A percentile compares a stretch with the other conserved stretches of the same genome.
Evolutionary conservation across 2,329 filamentous ascomycete species (phyloP).

Genomic region (Ceratocystis huliohia): DNA sequence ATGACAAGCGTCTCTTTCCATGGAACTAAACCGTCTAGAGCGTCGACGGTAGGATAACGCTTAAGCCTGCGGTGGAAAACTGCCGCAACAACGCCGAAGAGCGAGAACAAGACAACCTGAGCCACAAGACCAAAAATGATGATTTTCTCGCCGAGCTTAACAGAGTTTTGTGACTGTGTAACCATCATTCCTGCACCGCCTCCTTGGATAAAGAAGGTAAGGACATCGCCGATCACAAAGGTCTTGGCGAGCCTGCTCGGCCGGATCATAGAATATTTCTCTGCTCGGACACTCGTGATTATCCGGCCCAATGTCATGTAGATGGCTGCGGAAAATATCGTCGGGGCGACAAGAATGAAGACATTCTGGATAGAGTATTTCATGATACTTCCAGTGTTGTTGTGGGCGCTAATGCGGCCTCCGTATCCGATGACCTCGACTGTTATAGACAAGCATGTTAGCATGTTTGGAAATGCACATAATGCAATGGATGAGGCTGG

Average conservation of each 20-base stretch:
- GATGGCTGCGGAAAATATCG: slow-evolving; percentile 37
- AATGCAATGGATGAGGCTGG: neutral
- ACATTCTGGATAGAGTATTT: slow-evolving; percentile 34
- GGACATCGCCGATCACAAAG: slow-evolving; percentile 43
- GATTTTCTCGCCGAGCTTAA: slow-evolving; percentile 32
- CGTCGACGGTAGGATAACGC: slow-evolving; percentile 22
- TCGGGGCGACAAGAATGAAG: slow-evolving; percentile 36
- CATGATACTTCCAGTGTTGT: slow-evolving; percentile 26
- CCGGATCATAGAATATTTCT: slow-evolving; percentile 28
- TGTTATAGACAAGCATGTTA: slow-evolving; percentile 23
- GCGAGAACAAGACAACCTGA: slow-evolving; percentile 40
- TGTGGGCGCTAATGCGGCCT: slow-evolving; percentile 21
- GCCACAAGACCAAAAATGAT: slow-evolving; percentile 41
- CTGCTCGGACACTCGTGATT: slow-evolving; percentile 30
- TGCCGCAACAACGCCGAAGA: slow-evolving; percentile 37
- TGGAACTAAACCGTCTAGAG: slow-evolving; percentile 20
- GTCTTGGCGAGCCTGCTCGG: slow-evolving; percentile 37
- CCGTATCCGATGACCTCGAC: slow-evolving; percentile 25
- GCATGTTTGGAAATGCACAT: neutral
- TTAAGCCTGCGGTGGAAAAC: slow-evolving; percentile 32
- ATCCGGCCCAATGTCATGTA: slow-evolving; percentile 40
- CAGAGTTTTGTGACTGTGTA: neutral
- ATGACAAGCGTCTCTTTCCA: slow-evolving; percentile 28
- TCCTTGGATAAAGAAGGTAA: slow-evolving; percentile 40
- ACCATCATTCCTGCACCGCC: slow-evolving; percentile 31